Evolutionary conservation across 2,329 filamentous ascomycete species (phyloP).

Genomic region (Aspergillus ibericus): DNA sequence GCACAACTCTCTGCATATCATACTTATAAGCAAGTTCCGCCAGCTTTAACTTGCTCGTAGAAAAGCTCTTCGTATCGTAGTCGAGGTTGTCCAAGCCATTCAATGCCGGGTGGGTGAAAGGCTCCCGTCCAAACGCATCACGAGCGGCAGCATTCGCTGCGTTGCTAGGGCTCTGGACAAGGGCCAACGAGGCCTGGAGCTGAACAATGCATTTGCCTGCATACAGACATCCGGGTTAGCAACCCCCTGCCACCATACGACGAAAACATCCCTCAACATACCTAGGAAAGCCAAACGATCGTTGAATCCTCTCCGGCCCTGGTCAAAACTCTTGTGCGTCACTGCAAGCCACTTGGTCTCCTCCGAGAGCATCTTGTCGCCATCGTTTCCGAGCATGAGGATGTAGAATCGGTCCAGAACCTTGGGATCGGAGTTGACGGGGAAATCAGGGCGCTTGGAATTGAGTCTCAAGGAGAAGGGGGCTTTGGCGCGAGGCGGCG

Average conservation of each 20-base stretch:
- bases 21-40: conserved; percentile 67
- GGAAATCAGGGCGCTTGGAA: conserved; percentile 50
- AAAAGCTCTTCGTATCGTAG: conserved; percentile 57
- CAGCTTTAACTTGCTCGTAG: conserved; percentile 66
- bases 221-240: conserved; percentile 2
- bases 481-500: conserved; percentile 68
- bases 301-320: conserved; percentile 91
- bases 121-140: conserved; percentile 59
- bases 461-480: conserved; percentile 52
- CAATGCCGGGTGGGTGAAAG: conserved; percentile 70
- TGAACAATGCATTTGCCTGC: conserved; percentile 64
- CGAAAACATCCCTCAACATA: conserved; percentile 43
- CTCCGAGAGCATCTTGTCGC: conserved; percentile 73
- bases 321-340: conserved; percentile 98
- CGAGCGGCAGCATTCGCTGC: conserved; percentile 30
- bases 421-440: conserved; percentile 71
- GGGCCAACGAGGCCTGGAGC: conserved; percentile 63
- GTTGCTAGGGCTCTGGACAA: conserved; percentile 52
- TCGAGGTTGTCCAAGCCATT: conserved; percentile 73
- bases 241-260: background rate
- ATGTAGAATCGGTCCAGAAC: conserved; percentile 76
- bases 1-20: conserved; percentile 71
- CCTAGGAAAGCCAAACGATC: conserved; percentile 87
- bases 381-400: conserved; percentile 70
- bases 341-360: conserved; percentile 96